A percentile compares a stretch with the other conserved stretches of the same genome.
Evolutionary conservation across 2,329 filamentous ascomycete species (phyloP).

Genomic region (Hymenoscyphus scutula): DNA sequence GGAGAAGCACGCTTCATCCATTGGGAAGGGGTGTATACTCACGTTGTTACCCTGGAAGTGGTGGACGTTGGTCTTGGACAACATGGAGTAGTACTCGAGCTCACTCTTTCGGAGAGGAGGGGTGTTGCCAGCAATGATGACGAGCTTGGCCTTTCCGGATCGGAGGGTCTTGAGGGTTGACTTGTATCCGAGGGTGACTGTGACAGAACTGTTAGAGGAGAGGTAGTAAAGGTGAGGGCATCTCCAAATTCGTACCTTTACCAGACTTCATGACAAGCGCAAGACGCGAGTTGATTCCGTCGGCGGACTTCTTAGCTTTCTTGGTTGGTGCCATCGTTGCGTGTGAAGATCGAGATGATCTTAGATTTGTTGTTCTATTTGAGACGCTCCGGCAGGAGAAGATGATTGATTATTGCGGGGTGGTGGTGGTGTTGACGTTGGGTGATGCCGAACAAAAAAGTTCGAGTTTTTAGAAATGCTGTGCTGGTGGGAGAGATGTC

Average conservation of each 20-base stretch:
- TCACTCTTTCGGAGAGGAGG: constrained; percentile 97
- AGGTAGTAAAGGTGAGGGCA: background rate
- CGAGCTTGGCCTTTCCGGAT: constrained; percentile 96
- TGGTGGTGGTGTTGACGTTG: constrained; percentile 11
- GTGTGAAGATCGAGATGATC: constrained; percentile 34
- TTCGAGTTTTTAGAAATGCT: constrained; percentile 60
- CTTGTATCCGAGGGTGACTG: constrained; percentile 88
- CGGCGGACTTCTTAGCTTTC: constrained; percentile 83
- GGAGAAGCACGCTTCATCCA: constrained; percentile 18
- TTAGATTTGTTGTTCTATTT: constrained; percentile 28
- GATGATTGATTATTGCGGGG: background rate
- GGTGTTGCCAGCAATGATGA: constrained; percentile 94
- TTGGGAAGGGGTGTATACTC: constrained; percentile 50
- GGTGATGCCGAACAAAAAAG: constrained; percentile 15
- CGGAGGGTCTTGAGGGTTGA: constrained; percentile 86
- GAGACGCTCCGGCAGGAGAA: constrained; percentile 40
- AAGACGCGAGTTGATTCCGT: constrained; percentile 66
- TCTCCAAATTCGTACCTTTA: constrained; percentile 46
- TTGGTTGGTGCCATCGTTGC: constrained; percentile 49
- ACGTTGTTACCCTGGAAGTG: constrained; percentile 99
- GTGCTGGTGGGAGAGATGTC: background rate
- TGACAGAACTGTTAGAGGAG: constrained; percentile 13
- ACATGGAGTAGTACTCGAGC: constrained; percentile 92
- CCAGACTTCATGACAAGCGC: constrained; percentile 64
- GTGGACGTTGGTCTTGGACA: constrained; percentile 92